These are phyloP conservation scores for Periconia sp. DNA, from an alignment of 2,329 filamentous ascomycete genomes.

Conservation along the genomic window DNA sequence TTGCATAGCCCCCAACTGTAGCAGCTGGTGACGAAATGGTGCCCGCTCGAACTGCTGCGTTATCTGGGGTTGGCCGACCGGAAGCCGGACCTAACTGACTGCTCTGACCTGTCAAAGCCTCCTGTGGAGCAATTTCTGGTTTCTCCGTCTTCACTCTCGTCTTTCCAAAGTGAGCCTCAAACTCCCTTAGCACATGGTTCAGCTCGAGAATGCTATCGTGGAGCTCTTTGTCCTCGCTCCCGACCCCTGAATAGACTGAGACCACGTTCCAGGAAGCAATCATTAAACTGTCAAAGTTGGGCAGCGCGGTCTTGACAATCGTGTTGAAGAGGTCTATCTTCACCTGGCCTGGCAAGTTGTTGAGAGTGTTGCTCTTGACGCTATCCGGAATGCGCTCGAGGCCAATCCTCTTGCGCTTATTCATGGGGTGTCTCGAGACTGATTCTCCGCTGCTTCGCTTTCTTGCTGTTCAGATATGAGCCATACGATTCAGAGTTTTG, in stretches of 20 bases:
- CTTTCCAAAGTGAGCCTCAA: conserved; percentile 21
- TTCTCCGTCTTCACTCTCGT: conserved; percentile 5
- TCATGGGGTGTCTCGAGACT: conserved; percentile 26
- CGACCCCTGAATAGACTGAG: conserved; percentile 30
- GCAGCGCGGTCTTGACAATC: conserved; percentile 31
- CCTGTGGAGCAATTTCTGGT: too few relatives aligned
- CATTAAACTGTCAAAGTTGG: conserved; percentile 38
- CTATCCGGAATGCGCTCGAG: conserved; percentile 28
- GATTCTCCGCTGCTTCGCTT: conserved; percentile 20
- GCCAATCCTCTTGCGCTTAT: conserved; percentile 30
- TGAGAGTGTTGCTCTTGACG: conserved; percentile 28
- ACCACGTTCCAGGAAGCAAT: conserved; percentile 40
- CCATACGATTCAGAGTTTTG: too few relatives aligned
- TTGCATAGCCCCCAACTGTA: too few relatives aligned
- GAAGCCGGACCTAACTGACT: too few relatives aligned
- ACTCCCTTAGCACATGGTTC: conserved; percentile 32
- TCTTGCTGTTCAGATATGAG: too few relatives aligned
- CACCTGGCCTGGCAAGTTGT: conserved; percentile 25
- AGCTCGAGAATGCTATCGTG: conserved; percentile 31
- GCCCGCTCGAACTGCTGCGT: too few relatives aligned
- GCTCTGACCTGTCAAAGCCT: too few relatives aligned
- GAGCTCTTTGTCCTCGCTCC: conserved; percentile 33
- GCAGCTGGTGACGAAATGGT: too few relatives aligned
- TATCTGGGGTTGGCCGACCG: too few relatives aligned
- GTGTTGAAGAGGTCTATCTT: conserved; percentile 37